phyloP scores from a whole-genome alignment of 2,329 filamentous ascomycete species.

The Xylariaceae sp. region DNA sequence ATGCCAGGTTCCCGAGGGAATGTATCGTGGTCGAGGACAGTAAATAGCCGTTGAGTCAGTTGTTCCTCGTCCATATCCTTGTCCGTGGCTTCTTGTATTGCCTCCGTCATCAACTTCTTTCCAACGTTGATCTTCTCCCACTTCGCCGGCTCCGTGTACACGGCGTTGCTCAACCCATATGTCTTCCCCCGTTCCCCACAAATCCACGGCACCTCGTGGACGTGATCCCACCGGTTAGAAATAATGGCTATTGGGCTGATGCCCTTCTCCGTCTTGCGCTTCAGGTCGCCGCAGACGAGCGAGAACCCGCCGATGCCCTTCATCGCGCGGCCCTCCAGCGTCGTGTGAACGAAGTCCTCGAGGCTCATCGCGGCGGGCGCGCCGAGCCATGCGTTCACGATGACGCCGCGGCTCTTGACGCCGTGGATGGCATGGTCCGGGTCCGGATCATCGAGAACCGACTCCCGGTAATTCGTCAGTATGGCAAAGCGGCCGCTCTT shows the following conservation, averaged over 20 bases:
- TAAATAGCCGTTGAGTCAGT: constrained; percentile 55
- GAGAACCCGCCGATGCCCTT: constrained; percentile 68
- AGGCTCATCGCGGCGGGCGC: constrained; percentile 51
- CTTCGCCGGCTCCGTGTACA: constrained; percentile 53
- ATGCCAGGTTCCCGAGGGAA: constrained; percentile 49
- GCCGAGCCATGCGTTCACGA: constrained; percentile 66
- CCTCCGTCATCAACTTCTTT: constrained; percentile 47
- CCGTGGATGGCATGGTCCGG: constrained; percentile 56
- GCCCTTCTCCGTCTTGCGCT: constrained; percentile 30
- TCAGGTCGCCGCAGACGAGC: constrained; percentile 65
- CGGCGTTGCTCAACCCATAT: constrained; percentile 65
- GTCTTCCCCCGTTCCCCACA: constrained; percentile 53
- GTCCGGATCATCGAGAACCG: constrained; percentile 51
- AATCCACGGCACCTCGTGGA: constrained; percentile 61
- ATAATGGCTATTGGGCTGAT: constrained; percentile 61
- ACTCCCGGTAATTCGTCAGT: constrained; percentile 69
- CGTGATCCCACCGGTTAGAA: constrained; percentile 60
- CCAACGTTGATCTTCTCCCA: constrained; percentile 67
- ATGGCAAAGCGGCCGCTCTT: constrained; percentile 63
- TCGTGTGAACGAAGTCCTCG: constrained; percentile 52
- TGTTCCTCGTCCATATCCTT: constrained; percentile 47
- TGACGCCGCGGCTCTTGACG: constrained; percentile 61
- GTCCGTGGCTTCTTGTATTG: constrained; percentile 45
- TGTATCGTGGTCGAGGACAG: constrained; percentile 59
- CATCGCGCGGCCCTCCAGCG: constrained; percentile 56